Evolutionary conservation across 2,329 filamentous ascomycete genomes (phyloP).

Genomic region (Exophiala sideris): DNA sequence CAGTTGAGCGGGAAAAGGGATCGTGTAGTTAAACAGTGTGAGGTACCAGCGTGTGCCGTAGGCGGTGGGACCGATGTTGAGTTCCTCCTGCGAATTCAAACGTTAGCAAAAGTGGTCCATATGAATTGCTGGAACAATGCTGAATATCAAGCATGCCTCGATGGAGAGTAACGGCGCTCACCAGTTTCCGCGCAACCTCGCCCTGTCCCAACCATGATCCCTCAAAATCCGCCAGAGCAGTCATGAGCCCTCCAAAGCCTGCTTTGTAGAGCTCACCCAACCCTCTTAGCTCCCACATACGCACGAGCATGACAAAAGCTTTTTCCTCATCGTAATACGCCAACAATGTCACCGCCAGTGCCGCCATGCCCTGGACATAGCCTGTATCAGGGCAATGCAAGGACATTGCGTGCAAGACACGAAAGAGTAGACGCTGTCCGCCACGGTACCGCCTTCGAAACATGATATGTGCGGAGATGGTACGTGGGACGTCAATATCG

Average conservation of each 20-base stretch:
- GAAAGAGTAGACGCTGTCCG: constrained; percentile 85
- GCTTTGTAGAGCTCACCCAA: constrained; percentile 78
- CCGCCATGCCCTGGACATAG: constrained; percentile 98
- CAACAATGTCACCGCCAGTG: constrained; percentile 82
- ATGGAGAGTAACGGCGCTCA: constrained; percentile 47
- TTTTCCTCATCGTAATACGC: constrained; percentile 97
- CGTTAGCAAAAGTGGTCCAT: neutral
- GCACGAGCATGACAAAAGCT: constrained; percentile 93
- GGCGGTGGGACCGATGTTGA: constrained; percentile 80
- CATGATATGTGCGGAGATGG: constrained; percentile 95
- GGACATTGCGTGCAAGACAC: constrained; percentile 86
- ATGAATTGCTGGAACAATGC: too few relatives aligned
- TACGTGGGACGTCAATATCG: constrained; percentile 91
- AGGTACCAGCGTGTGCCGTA: constrained; percentile 97
- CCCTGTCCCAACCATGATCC: constrained; percentile 73
- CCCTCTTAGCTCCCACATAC: constrained; percentile 85
- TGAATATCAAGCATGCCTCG: too few relatives aligned
- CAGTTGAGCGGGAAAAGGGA: constrained; percentile 90
- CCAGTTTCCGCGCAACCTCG: constrained; percentile 75
- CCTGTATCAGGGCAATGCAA: constrained; percentile 88
- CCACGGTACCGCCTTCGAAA: constrained; percentile 88
- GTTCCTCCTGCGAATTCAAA: constrained; percentile 56
- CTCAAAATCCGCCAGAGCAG: constrained; percentile 80
- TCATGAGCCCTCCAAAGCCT: constrained; percentile 83
- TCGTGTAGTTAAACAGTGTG: constrained; percentile 93